Base-by-base conservation (phyloP, 2,329 filamentous ascomycete genomes). In the Apiospora arundinis region DNA sequence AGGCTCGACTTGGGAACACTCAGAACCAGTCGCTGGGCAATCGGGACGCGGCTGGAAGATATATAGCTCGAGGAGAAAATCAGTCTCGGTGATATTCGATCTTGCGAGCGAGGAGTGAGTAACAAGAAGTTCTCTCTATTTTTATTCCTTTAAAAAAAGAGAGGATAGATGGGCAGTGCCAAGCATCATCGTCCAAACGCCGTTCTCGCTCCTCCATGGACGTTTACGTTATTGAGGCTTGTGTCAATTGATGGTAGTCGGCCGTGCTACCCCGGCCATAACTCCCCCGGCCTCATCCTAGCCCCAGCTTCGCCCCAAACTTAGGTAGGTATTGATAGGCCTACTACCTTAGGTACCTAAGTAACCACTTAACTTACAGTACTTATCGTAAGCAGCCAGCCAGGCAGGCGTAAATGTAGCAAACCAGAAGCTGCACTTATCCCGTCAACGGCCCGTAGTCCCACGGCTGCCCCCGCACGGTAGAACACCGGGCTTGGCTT, bases 401-500 rank as follows among this genome's bases (percentile, higher is more conserved):
- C 2, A 23, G 2, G 2, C n/a, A 9, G 4, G 2, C n/a, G 32
- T n/a, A 49, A n/a, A 7, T 49, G 48, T 25, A 52, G 48, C 48
- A 52, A 52, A 52, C 48, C 48, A 52, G 48, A 52, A 46, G 23
- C 48, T 25, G 48, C 4, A 4, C 48, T 52, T 52, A 25, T 28
- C 48, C 45, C 48, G 48, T 32, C 25, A 56, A 25, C 25, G 32
- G 6, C 32, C 32, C 32, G 32, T 32, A 32, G 32, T 32, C 28
- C 52, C 28, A 60, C 21, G 16, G 8, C 18, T 32, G 16, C 14
- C 56, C 32, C 56, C 56, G 32, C 56, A 63, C 56, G 56, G 56
- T 28, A 63, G 56, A 63, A 63, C 56, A 40, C 56, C 56, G 56
- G 56, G 28, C 56, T 63, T 63, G 7, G 56, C 32, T 11, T 56